Conservation (phyloP, 1,284 basidiomycete genomes). For the Puccinia horiana region DNA sequence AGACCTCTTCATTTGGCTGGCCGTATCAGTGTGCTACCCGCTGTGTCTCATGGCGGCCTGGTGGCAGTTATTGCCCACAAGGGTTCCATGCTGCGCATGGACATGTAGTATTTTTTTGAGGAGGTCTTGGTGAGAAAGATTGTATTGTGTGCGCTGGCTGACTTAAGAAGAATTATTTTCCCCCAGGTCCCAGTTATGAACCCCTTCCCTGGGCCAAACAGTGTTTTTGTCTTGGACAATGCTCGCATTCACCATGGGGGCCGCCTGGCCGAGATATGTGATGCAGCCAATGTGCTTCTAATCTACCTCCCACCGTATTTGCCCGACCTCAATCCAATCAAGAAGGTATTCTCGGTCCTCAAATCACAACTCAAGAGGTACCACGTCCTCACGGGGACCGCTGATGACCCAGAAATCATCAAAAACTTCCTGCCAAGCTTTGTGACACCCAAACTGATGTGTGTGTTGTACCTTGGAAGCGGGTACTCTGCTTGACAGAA, state of each 20-base stretch:
- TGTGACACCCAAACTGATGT: not conserved
- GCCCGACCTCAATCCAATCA: slow-evolving; percentile 7
- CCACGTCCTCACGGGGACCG: not conserved
- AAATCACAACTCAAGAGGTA: not conserved
- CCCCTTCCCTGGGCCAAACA: not conserved
- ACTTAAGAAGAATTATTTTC: not conserved
- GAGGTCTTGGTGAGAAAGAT: not conserved
- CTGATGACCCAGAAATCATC: too few relatives aligned
- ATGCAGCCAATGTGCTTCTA: not conserved
- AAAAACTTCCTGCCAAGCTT: not conserved
- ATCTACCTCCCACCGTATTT: slow-evolving; percentile 5
- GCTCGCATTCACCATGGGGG: not conserved
- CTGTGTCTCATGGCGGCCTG: not conserved
- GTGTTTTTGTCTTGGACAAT: not conserved
- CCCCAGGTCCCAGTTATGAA: slow-evolving; percentile 2
- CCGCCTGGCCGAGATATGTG: not conserved
- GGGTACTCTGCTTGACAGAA: not conserved
- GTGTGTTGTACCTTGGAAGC: not conserved
- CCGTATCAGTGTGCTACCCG: not conserved
- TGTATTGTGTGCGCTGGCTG: not conserved
- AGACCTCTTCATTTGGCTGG: not conserved
- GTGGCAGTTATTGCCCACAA: not conserved
- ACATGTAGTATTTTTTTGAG: slow-evolving; percentile 4
- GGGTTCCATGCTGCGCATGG: not conserved
- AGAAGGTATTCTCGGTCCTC: too few relatives aligned